Evolutionary conservation across 164 flowering plant species (phyloP).

Genomic region (Chloranthus sessilifolius): DNA sequence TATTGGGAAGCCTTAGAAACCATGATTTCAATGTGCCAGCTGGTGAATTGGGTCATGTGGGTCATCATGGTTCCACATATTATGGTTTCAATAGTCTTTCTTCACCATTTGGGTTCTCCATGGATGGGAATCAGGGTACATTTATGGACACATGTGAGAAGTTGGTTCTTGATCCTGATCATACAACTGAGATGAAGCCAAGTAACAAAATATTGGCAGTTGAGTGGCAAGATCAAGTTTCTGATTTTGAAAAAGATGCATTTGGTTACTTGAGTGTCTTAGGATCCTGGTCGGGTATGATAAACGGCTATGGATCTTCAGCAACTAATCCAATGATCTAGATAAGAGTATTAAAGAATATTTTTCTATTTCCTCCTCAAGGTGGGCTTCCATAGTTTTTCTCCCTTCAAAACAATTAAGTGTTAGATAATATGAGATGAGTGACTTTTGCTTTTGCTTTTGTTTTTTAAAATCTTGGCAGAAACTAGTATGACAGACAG

Average conservation of each 20-base stretch:
- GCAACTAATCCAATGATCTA: constrained; percentile 2
- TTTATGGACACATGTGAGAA: constrained; percentile 4
- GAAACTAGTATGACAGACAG: too few relatives aligned
- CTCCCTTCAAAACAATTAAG: too few relatives aligned
- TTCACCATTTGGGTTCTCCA: constrained; percentile 8
- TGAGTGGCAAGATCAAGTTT: constrained; percentile 70
- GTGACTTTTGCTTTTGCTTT: too few relatives aligned
- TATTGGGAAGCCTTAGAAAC: constrained; percentile 28
- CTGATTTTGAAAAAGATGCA: constrained; percentile 1
- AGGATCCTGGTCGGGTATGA: constrained; percentile 8
- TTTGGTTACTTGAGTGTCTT: constrained; percentile 2
- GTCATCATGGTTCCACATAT: constrained; percentile 19
- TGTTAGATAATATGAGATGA: too few relatives aligned
- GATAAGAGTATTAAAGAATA: too few relatives aligned
- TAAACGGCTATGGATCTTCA: constrained; percentile 9
- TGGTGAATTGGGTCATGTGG: constrained; percentile 11
- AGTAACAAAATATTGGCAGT: constrained; percentile 47
- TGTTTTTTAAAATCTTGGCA: too few relatives aligned
- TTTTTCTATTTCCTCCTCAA: too few relatives aligned
- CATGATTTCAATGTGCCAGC: constrained; percentile 42
- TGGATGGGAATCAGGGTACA: constrained; percentile 3
- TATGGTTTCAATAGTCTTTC: constrained; percentile 25
- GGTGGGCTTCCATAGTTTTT: too few relatives aligned
- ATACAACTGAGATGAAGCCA: constrained; percentile 3
- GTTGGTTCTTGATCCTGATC: constrained; percentile 4